Percentiles rank a stretch among this genome's conserved stretches.
phyloP scores from a whole-genome alignment of 2,329 filamentous ascomycete species.

The Monosporascus ibericus region DNA sequence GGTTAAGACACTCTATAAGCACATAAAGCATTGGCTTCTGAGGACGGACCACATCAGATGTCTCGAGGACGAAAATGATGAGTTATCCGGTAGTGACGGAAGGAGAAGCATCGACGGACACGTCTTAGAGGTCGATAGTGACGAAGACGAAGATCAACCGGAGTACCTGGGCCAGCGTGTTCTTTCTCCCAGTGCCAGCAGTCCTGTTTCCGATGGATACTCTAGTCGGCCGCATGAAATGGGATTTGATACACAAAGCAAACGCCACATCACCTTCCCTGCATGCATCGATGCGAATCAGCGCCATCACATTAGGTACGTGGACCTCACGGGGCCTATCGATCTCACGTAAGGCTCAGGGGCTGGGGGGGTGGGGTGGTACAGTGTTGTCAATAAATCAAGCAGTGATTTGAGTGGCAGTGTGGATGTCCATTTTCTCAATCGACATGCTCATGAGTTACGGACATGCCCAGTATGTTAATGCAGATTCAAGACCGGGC shows the following conservation, averaged over 20 bases:
- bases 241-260: background rate
- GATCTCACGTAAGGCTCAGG: background rate
- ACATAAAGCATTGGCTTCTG: conserved; percentile 41
- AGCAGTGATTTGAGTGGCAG: background rate
- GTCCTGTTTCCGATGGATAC: background rate
- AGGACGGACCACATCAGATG: conserved; percentile 31
- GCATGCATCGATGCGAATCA: background rate
- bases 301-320: background rate
- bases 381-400: background rate
- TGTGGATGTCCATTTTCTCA: too few species aligned
- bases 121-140: background rate
- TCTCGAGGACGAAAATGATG: conserved; percentile 13
- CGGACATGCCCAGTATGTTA: too few species aligned
- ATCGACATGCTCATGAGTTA: too few species aligned
- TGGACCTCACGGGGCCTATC: background rate
- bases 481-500: too few species aligned
- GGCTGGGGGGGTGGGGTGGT: background rate
- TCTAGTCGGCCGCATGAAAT: background rate
- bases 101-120: too few species aligned
- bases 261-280: background rate
- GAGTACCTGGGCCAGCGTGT: conserved; percentile 13
- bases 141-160: conserved; percentile 5
- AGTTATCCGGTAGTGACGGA: conserved; percentile 7
- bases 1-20: conserved; percentile 43
- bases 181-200: conserved; percentile 1